A percentile compares a stretch with the other conserved stretches of the same genome.
Conservation (phyloP, 495 filamentous ascomycete genomes). For the Usnea hakonensis region DNA sequence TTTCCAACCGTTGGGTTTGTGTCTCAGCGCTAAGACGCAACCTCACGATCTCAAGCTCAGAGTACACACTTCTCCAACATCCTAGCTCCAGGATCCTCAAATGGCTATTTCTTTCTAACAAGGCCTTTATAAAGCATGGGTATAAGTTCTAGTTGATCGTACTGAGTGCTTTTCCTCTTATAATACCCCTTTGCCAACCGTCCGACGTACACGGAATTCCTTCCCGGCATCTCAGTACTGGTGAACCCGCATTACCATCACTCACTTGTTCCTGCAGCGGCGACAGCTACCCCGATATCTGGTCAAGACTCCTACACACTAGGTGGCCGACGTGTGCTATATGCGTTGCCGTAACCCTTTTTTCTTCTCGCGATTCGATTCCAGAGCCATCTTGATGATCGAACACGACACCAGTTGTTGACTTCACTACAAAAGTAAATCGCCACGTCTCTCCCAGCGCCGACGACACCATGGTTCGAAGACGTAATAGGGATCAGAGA, state of each 20-base stretch:
- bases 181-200: neutral
- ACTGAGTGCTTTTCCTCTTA: neutral
- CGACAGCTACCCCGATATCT: neutral
- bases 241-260: neutral
- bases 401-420: too few species aligned
- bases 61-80: neutral
- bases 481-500: too few species aligned
- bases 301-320: neutral
- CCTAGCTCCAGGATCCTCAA: neutral
- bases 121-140: neutral
- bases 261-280: neutral
- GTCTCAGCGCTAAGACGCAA: neutral
- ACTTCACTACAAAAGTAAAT: neutral
- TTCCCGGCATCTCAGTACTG: neutral
- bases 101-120: neutral
- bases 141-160: neutral
- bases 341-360: too few species aligned
- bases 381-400: too few species aligned
- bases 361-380: too few species aligned
- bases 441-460: neutral
- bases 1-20: neutral
- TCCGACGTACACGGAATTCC: neutral
- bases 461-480: neutral
- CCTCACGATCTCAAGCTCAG: neutral
- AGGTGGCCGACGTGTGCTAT: neutral